These are phyloP conservation scores for Penicillium rolfsii DNA, from an alignment of 2,329 filamentous ascomycete species.

Conservation along the genomic window DNA sequence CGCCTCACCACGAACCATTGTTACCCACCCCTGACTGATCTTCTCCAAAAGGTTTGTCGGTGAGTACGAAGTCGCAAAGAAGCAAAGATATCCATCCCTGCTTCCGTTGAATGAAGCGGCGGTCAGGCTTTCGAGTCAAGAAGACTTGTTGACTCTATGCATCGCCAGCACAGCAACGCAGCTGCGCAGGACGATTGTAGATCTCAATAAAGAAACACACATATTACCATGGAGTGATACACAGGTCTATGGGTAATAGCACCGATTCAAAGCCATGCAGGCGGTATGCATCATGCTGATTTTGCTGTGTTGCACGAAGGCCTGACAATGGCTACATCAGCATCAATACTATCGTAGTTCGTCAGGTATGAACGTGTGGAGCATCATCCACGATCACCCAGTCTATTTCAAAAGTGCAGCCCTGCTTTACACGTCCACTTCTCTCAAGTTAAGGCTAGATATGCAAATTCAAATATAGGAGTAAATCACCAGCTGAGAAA, in stretches of 20 bases:
- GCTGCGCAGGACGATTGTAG: not conserved
- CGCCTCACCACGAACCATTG: not conserved
- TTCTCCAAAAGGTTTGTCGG: not conserved
- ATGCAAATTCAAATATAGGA: not conserved
- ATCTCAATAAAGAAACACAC: not conserved
- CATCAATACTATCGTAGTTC: not conserved
- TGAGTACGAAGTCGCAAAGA: not conserved
- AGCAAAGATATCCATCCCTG: not conserved
- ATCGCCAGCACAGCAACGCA: slow-evolving; percentile 23
- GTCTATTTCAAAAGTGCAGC: not conserved
- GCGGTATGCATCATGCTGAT: not conserved
- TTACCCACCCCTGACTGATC: not conserved
- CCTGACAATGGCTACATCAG: not conserved
- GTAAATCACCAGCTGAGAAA: not conserved
- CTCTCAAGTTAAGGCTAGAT: not conserved
- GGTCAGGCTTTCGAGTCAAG: slow-evolving; percentile 18
- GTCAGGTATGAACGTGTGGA: not conserved
- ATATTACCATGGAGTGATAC: not conserved
- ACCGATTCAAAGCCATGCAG: not conserved
- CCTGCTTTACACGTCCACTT: not conserved
- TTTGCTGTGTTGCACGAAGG: too few relatives aligned
- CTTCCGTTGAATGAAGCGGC: slow-evolving; percentile 6
- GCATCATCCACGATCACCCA: not conserved
- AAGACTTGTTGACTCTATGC: slow-evolving; percentile 6
- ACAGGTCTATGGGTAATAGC: not conserved